Evolutionary conservation across 1,284 basidiomycete genomes (phyloP).

Genomic region (Naganishia sp.): DNA sequence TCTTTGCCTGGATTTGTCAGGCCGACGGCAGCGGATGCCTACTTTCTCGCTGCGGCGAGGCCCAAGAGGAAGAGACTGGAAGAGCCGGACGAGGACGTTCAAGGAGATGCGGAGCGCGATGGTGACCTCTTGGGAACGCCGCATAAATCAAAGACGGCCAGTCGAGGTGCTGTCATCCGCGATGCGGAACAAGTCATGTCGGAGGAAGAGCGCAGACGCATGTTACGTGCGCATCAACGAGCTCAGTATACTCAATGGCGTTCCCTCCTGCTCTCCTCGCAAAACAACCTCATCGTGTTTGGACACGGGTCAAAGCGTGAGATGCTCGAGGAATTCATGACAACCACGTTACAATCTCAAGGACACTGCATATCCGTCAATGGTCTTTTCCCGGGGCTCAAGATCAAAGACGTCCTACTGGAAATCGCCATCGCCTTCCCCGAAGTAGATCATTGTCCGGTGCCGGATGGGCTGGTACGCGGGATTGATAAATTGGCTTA

Average conservation of each 20-base stretch:
- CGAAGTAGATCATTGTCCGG: constrained; percentile 35
- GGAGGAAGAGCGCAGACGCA: constrained; percentile 46
- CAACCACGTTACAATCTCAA: constrained; percentile 58
- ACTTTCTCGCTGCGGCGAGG: constrained; percentile 66
- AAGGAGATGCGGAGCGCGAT: neutral
- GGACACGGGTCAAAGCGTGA: constrained; percentile 81
- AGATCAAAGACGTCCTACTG: constrained; percentile 68
- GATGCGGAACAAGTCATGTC: constrained; percentile 36
- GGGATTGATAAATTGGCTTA: constrained; percentile 64
- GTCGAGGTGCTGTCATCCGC: constrained; percentile 36
- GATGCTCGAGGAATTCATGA: constrained; percentile 72
- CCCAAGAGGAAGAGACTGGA: constrained; percentile 53
- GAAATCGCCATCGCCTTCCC: constrained; percentile 60
- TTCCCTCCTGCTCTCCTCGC: constrained; percentile 67
- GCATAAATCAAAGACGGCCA: constrained; percentile 23
- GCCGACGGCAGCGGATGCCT: constrained; percentile 68
- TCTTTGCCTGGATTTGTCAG: constrained; percentile 48
- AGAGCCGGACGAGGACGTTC: constrained; percentile 25
- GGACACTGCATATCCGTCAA: constrained; percentile 79
- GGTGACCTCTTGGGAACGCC: constrained; percentile 2
- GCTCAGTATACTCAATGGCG: constrained; percentile 65
- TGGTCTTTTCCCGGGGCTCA: constrained; percentile 70
- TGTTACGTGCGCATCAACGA: constrained; percentile 43
- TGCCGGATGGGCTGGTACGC: constrained; percentile 34
- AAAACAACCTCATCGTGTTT: constrained; percentile 82